Evolutionary conservation across 257 asterid species (phyloP).

Genomic region (Forsythia viridissima): DNA sequence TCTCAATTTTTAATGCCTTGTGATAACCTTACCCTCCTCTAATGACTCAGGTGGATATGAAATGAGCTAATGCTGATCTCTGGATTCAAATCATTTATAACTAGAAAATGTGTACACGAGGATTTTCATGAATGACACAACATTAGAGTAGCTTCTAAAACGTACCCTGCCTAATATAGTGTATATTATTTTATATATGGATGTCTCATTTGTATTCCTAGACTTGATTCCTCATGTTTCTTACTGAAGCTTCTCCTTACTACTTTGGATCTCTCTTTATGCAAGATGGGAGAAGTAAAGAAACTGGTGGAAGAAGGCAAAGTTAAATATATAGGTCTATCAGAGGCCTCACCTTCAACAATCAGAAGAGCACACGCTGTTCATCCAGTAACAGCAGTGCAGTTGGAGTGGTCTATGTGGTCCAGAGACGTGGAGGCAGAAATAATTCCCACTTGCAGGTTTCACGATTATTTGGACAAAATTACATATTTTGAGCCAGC

Average conservation of each 20-base stretch:
- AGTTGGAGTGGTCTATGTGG: conserved; percentile 43
- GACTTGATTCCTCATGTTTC: not conserved
- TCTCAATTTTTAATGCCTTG: not conserved
- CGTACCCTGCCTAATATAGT: not conserved
- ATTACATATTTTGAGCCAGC: not conserved
- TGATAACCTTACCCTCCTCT: not conserved
- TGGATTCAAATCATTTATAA: not conserved
- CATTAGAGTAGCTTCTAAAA: not conserved
- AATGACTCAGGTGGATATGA: not conserved
- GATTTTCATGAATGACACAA: not conserved
- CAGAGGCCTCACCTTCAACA: conserved; percentile 21
- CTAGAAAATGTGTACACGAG: not conserved
- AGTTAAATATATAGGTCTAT: conserved; percentile 17
- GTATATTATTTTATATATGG: too few relatives aligned
- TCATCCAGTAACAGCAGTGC: conserved; percentile 21
- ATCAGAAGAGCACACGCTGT: conserved; percentile 19
- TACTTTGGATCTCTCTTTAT: not conserved
- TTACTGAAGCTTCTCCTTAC: not conserved
- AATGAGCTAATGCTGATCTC: not conserved
- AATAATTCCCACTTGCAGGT: conserved; percentile 47
- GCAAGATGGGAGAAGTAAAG: conserved; percentile 21
- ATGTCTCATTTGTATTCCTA: not conserved
- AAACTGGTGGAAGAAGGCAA: conserved; percentile 20
- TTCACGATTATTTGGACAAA: not conserved
- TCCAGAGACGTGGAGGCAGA: conserved; percentile 31